Evolutionary conservation across 345 rosid genomes (phyloP), one percentile per base, ranked within the genome.

Genomic region (Moricandia arvensis): DNA sequence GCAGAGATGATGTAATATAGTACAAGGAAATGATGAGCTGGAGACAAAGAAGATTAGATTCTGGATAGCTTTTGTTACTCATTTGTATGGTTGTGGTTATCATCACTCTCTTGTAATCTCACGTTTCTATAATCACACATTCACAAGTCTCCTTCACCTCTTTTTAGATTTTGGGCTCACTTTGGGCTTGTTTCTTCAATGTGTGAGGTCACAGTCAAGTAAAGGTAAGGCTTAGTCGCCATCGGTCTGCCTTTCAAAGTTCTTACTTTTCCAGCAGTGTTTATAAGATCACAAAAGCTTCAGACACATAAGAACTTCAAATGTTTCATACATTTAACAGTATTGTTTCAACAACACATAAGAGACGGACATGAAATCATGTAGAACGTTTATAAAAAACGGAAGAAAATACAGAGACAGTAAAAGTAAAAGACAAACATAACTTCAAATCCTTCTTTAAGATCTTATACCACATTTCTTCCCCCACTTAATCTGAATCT

Each of bases 401-500:
- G 71, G 72, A 47, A 15, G 18, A 59, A 4, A 43, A 27, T 29
- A 18, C 13, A 66, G 66, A 49, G 34, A 47, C 51, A 31, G 68
- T 62, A 12, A 29, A 65, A 10, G 61, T 12, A 17, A 67, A 55
- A 64, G 31, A 18, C 17, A 67, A 37, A 60, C 49, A 33, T 0
- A 55, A 54, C 63, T 73, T 65, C 45, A 73, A 55, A 66, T 58
- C 72, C 72, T 18, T 43, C 37, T 57, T 43, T 55, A 0, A 49
- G 55, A 60, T 27, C 74, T 69, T 54, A 45, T 2, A 66, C 38
- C 37, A 38, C 8, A 57, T n/a, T 5, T 18, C 6, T 38, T 5
- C 64, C 69, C 11, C 54, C 72, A 75, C 85, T 80, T 78, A 93
- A 75, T 93, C 95, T 38, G 96, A 89, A 80, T 90, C 96, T 54